Conservation (phyloP, 148 eudicot species). For the Amaranthus cruentus region DNA sequence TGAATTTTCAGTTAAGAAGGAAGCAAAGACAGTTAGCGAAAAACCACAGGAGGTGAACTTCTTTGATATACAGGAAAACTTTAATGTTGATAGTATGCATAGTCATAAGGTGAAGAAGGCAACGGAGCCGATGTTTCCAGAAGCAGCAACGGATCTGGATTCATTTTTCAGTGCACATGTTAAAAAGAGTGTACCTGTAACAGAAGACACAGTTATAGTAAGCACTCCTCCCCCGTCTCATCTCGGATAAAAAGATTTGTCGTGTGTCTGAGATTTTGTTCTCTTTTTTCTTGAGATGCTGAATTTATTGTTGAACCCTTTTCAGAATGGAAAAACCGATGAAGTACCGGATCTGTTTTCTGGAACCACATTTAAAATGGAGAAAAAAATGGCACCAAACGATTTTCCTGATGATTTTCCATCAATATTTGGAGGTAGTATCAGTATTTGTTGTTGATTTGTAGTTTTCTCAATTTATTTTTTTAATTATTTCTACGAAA, state of each 20-base stretch:
- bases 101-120: conserved; percentile 6
- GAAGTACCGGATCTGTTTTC: conserved; percentile 27
- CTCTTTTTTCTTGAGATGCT: conserved; percentile 33
- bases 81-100: conserved; percentile 18
- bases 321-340: conserved; percentile 22
- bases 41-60: conserved; percentile 25
- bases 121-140: conserved; percentile 19
- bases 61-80: conserved; percentile 27
- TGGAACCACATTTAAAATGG: conserved; percentile 22
- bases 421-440: conserved; percentile 61
- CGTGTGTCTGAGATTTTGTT: background rate
- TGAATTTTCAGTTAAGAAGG: conserved; percentile 16
- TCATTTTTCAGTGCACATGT: conserved; percentile 33
- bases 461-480: conserved; percentile 9
- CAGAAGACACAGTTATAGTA: conserved; percentile 36
- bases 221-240: background rate
- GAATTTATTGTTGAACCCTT: conserved; percentile 16
- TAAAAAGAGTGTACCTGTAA: conserved; percentile 26
- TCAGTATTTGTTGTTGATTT: background rate
- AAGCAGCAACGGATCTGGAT: conserved; percentile 41
- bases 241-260: background rate
- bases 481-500: conserved; percentile 1
- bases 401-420: conserved; percentile 49
- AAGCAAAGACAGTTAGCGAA: conserved; percentile 8
- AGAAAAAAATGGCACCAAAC: conserved; percentile 31